Percentiles rank a stretch among this genome's conserved stretches.
Conservation (phyloP, 2,329 filamentous ascomycete genomes). For the Aspergillus fumigatiaffinis region DNA sequence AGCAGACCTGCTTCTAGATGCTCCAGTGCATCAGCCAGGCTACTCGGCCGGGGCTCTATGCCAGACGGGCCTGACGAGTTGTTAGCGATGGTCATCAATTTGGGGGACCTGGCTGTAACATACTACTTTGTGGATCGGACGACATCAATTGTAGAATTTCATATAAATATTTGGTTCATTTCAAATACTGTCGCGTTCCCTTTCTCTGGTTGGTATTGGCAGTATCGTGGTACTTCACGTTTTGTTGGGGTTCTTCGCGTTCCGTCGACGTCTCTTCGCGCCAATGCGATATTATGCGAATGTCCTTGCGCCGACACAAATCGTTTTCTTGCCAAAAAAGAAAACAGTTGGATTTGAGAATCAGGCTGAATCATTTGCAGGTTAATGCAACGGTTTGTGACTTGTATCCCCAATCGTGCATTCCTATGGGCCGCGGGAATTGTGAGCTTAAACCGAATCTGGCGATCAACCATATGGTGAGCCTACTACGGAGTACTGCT, state of each 20-base stretch:
- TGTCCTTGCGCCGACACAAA: neutral
- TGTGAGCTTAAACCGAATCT: slow-evolving; percentile 15
- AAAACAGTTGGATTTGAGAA: neutral
- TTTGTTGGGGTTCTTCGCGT: neutral
- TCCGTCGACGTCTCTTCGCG: neutral
- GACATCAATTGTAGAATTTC: neutral
- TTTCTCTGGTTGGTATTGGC: neutral
- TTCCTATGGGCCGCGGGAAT: neutral
- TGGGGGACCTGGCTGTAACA: neutral
- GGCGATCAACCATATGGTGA: slow-evolving; percentile 15
- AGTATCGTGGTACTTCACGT: neutral
- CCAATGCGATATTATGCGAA: neutral
- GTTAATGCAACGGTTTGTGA: neutral
- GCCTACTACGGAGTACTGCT: too few relatives aligned
- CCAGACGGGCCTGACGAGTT: neutral
- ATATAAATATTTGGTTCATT: neutral
- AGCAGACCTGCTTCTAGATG: slow-evolving; percentile 35
- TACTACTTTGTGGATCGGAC: neutral
- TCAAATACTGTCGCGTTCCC: neutral
- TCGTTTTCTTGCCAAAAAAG: neutral
- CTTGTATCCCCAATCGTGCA: neutral
- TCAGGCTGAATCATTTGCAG: neutral
- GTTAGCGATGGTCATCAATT: neutral
- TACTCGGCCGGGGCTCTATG: slow-evolving; percentile 16
- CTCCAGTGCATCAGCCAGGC: slow-evolving; percentile 32